Evolutionary conservation across 257 asterid genomes (phyloP), one percentile per base, ranked within the genome.

Genomic region (Scutellaria baicalensis): DNA sequence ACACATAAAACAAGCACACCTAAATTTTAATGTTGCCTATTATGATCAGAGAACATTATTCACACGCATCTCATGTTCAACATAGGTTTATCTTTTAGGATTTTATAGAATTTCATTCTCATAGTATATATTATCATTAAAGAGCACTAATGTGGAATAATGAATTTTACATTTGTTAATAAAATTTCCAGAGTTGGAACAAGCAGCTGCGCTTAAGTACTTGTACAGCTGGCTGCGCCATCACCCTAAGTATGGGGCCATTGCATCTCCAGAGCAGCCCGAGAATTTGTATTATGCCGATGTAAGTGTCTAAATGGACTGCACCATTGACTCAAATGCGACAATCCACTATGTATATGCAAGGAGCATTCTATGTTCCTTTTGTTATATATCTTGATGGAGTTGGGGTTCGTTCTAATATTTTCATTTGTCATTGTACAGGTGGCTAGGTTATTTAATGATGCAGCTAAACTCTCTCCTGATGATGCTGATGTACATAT

Each of bases 401-500:
- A 36, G n/a, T 23, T 72, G 52, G 43, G 27, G 39, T 45, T 75
- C 13, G 63, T 76, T 77, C 52, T 21, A 38, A 66, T 66, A 43
- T 57, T 40, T 75, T 73, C 49, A 27, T 70, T 68, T 69, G 75
- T 75, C 70, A 67, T 44, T 58, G 39, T 65, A 51, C 86, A 91
- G 97, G 97, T 94, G 80, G 86, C 95, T 65, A 71, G 86, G 66
- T 82, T 82, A 59, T 94, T 86, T 52, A 88, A 81, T 50, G 99
- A 94, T 75, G 99, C 99, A 27, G 86, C 99, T 70, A 79, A 79
- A 80, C 78, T 94, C 82, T 83, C 99, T 64, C 99, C 99, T 59
- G 97, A 91, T 43, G 99, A 94, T 83, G 97, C 99, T 75, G 99
- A 94, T 71, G 95, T 94, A 73, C 97, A 94, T 79, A 82, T 94